Percentiles rank a stretch among this genome's conserved stretches.
Evolutionary conservation across 2,329 filamentous ascomycete genomes (phyloP).

Genomic region (Aspergillus neotritici): DNA sequence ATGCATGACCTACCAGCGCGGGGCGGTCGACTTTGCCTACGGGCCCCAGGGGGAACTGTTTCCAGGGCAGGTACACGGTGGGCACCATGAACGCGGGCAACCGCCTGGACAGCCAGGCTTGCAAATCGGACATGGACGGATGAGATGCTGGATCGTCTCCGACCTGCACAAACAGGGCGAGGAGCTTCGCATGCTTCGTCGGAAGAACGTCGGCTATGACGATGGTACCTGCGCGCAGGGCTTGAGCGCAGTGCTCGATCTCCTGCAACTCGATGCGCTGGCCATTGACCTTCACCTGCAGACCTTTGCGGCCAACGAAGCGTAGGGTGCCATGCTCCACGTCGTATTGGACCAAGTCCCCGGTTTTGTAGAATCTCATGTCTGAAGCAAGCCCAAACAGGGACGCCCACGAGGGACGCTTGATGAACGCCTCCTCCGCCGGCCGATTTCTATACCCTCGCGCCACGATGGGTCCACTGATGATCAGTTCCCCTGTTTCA

Average conservation of each 20-base stretch:
- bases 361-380: constrained; percentile 3
- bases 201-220: too few species aligned
- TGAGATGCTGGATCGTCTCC: too few species aligned
- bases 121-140: too few species aligned
- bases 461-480: constrained; percentile 30
- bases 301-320: constrained; percentile 6
- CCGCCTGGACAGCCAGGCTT: neutral
- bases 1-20: neutral
- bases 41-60: neutral
- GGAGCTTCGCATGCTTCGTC: too few species aligned
- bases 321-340: constrained; percentile 12
- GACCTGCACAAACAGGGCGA: too few species aligned
- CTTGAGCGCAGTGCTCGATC: too few species aligned
- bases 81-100: neutral
- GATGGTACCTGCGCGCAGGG: too few species aligned
- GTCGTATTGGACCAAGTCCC: constrained; percentile 6
- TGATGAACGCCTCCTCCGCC: constrained; percentile 4
- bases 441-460: constrained; percentile 18
- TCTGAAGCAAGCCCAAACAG: neutral
- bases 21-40: neutral
- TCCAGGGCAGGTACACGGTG: neutral
- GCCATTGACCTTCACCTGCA: constrained; percentile 6
- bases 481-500: constrained; percentile 36
- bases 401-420: neutral
- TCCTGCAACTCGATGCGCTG: constrained; percentile 8